Evolutionary conservation across 352 stramenopile genomes (phyloP), one percentile per base, ranked within the genome.

Genomic region (Elongisporangium prolatum): DNA sequence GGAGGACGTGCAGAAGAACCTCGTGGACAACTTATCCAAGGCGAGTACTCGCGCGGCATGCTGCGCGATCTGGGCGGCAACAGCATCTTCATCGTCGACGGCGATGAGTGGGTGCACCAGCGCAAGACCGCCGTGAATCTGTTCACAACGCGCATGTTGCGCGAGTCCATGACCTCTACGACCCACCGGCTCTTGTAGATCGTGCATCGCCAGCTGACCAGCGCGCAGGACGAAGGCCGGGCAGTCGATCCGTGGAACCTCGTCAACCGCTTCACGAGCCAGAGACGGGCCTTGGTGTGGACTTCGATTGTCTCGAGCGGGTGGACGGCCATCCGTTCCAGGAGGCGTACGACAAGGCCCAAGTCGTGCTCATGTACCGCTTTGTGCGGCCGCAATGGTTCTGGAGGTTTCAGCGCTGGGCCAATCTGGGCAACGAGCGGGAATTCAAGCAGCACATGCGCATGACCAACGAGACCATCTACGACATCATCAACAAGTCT

Each of bases 61-160:
- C 59, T 84, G 0, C 50, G 60, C 9, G 77, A 91, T 48, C 64
- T 95, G 16, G 74, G 96, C 50, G 86, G 88, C 24, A 62, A 80
- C 17, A 86, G 86, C 17, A 94, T 96, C 55, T 88, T 95, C 52
- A 68, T 57, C 7, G 53, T 75, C 9, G 84, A 96, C 64, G 83
- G 84, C n/a, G 69, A 64, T 7, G 28, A 69, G n/a, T 96, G 88
- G 88, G 70, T 69, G 24, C 59, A 77, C 52, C 88, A 96, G 53
- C 83, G 86, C 62, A 96, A 94, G 67, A 84, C 71, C 21, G 86
- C 84, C 54, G 96, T 86, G 50, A 87, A 96, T 54, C 91, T 98
- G 21, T 96, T 96, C 51, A 89, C 80, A 4, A 74, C 71, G 50
- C 70, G 71, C 24, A 83, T 72, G 70, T 75, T 90, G 58, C 58